These are phyloP conservation scores for Auricularia sp. DNA, from an alignment of 768 basidiomycete species.

Conservation along the genomic window DNA sequence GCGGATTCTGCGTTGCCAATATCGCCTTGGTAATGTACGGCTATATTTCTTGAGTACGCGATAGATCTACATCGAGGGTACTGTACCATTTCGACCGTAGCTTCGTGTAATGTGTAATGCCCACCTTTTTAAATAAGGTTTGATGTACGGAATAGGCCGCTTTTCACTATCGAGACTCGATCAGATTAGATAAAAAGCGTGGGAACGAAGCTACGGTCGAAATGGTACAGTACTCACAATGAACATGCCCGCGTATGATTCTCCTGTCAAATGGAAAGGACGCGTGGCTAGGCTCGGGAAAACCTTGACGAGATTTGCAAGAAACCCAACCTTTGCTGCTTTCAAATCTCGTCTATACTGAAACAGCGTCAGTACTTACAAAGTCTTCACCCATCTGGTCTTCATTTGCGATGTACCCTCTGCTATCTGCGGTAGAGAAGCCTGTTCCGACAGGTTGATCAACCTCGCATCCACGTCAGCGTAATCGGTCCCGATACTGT, in stretches of 20 bases:
- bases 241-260: slow-evolving; percentile 67
- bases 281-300: slow-evolving; percentile 60
- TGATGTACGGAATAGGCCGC: too few relatives aligned
- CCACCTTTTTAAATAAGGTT: too few relatives aligned
- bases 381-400: slow-evolving; percentile 53
- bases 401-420: slow-evolving; percentile 52
- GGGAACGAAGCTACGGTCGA: too few relatives aligned
- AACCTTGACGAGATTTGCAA: slow-evolving; percentile 61
- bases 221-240: too few relatives aligned
- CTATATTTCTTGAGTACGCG: slow-evolving; percentile 22
- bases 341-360: slow-evolving; percentile 5
- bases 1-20: slow-evolving; percentile 51
- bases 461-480: slow-evolving; percentile 42
- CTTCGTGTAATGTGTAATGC: too few relatives aligned
- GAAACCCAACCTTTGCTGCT: slow-evolving; percentile 51
- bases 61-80: too few relatives aligned
- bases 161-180: too few relatives aligned
- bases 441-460: slow-evolving; percentile 60
- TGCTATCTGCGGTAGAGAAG: slow-evolving; percentile 51
- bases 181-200: too few relatives aligned
- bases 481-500: neutral
- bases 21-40: slow-evolving; percentile 70
- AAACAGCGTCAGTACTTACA: slow-evolving; percentile 21
- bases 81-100: too few relatives aligned
- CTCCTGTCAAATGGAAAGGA: slow-evolving; percentile 60